phyloP scores from a whole-genome alignment of 2,329 filamentous ascomycete species.

The Colletotrichum sp. region DNA sequence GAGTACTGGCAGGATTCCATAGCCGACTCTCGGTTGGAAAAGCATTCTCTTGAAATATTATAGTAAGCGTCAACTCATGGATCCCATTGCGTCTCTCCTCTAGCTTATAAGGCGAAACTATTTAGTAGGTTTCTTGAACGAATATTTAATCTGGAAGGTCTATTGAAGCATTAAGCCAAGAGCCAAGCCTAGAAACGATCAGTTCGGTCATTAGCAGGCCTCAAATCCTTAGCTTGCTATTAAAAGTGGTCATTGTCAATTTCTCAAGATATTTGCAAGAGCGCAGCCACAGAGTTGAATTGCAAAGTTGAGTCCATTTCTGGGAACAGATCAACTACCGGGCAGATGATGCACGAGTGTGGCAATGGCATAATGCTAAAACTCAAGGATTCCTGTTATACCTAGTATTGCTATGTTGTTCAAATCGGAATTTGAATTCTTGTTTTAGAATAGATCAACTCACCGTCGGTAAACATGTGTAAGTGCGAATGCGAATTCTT shows the following conservation, averaged over 20 bases:
- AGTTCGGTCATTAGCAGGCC: rapidly evolving
- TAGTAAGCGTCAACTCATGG: too few relatives aligned
- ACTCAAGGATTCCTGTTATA: not conserved
- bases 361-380: not conserved
- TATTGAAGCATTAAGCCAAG: too few relatives aligned
- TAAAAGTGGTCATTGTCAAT: not conserved
- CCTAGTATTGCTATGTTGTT: not conserved
- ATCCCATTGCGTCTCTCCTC: too few relatives aligned
- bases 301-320: not conserved
- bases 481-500: not conserved
- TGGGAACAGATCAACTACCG: not conserved
- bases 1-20: too few relatives aligned
- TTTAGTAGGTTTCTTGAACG: too few relatives aligned
- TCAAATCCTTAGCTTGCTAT: not conserved
- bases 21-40: too few relatives aligned
- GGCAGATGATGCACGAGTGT: not conserved
- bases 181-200: too few relatives aligned
- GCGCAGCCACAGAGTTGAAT: not conserved
- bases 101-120: too few relatives aligned
- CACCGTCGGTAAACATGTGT: not conserved
- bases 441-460: not conserved
- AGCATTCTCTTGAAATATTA: too few relatives aligned
- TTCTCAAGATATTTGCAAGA: not conserved
- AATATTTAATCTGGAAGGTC: too few relatives aligned
- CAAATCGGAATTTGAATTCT: not conserved